phyloP scores from a whole-genome alignment of 345 rosid species.

The Dovyalis caffra region DNA sequence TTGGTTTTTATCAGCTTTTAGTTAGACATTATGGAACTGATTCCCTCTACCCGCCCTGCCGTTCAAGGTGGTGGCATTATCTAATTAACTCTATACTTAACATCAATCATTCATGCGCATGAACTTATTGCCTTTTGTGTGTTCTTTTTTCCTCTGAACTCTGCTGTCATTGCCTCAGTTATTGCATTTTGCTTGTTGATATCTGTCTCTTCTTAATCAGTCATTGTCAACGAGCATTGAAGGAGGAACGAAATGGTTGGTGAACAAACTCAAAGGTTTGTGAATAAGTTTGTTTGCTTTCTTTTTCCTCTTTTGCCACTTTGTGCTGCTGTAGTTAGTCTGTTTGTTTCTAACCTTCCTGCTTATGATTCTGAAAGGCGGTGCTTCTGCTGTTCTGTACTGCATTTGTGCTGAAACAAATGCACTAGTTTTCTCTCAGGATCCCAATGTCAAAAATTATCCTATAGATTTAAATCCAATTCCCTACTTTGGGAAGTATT shows the following conservation, averaged over 20 bases:
- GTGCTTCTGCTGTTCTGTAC: background rate
- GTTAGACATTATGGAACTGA: background rate
- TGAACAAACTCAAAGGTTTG: conserved; percentile 89
- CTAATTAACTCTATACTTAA: background rate
- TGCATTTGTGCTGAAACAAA: background rate
- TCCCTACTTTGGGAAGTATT: background rate
- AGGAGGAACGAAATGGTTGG: conserved; percentile 94
- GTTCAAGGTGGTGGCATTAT: background rate
- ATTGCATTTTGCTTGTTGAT: background rate
- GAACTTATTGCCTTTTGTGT: background rate
- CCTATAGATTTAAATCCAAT: background rate
- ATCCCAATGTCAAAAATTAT: background rate
- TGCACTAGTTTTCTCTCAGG: background rate
- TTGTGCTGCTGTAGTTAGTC: background rate
- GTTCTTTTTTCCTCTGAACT: background rate
- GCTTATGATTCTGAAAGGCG: too few relatives aligned
- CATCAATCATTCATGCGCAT: background rate
- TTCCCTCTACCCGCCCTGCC: background rate
- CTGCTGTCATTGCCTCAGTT: background rate
- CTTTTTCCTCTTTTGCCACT: background rate
- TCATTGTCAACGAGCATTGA: conserved; percentile 76
- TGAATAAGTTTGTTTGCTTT: conserved; percentile 18
- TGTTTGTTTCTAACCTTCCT: background rate
- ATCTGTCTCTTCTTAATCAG: conserved; percentile 30
- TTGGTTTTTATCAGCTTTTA: background rate